Conservation (phyloP, 108 stramenopile genomes). For the Fragilaria crotonensis region DNA sequence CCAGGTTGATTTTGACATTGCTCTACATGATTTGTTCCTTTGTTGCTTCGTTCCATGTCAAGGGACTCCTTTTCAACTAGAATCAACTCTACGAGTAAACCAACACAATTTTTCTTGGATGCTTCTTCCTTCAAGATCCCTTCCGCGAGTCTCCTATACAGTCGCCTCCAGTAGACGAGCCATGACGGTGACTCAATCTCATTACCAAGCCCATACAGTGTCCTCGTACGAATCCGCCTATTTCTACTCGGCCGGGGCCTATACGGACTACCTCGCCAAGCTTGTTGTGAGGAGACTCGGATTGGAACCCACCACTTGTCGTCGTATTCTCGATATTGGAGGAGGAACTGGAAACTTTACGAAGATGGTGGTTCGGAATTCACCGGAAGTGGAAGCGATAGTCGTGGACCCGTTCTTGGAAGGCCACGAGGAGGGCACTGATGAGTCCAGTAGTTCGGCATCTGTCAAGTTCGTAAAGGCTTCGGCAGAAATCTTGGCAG, state of each 20-base stretch:
- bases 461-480: constrained; percentile 42
- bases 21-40: too few relatives aligned
- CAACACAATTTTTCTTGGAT: too few relatives aligned
- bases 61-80: too few relatives aligned
- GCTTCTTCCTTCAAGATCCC: too few relatives aligned
- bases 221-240: constrained; percentile 49
- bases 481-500: constrained; percentile 35
- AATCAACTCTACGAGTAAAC: too few relatives aligned
- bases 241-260: constrained; percentile 51
- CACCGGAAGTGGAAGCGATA: constrained; percentile 13
- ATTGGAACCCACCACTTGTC: constrained; percentile 1
- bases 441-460: not conserved
- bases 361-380: constrained; percentile 5
- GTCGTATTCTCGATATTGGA: constrained; percentile 40
- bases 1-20: too few relatives aligned
- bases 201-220: constrained; percentile 48
- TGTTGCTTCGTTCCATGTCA: too few relatives aligned
- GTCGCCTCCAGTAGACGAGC: not conserved
- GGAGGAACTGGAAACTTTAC: constrained; percentile 77
- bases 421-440: not conserved
- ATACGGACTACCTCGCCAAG: constrained; percentile 35
- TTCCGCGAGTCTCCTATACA: too few relatives aligned
- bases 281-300: constrained; percentile 16
- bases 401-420: constrained; percentile 64
- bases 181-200: constrained; percentile 18